A percentile compares a stretch with the other conserved stretches of the same genome.
Conservation (phyloP, 148 eudicot species). For the Mesembryanthemum crystallinum region DNA sequence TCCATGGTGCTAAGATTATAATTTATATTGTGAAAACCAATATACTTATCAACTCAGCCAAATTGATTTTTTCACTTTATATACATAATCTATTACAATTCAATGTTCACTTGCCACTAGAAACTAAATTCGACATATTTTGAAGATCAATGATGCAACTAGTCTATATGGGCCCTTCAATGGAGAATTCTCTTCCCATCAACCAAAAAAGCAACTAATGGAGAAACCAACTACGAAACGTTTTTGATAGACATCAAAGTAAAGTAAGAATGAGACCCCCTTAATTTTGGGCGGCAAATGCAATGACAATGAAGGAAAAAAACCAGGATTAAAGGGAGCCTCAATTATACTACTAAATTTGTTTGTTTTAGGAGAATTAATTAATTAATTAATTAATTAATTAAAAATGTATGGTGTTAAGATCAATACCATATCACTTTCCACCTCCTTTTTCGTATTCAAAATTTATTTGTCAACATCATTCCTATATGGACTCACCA, state of each 20-base stretch:
- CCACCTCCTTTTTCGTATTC: conserved; percentile 1
- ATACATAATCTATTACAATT: too few species aligned
- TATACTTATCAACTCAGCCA: too few species aligned
- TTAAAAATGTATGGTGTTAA: conserved; percentile 13
- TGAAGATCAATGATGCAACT: background rate
- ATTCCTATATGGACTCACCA: conserved; percentile 14
- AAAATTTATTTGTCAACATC: conserved; percentile 25
- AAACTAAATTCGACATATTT: too few species aligned
- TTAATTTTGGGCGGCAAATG: background rate
- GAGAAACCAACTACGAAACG: background rate
- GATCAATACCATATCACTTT: conserved; percentile 12
- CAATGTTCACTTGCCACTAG: too few species aligned
- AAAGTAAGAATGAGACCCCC: background rate
- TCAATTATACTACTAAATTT: background rate
- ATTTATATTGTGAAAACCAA: too few species aligned
- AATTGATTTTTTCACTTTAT: too few species aligned
- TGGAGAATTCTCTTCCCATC: background rate
- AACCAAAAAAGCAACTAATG: background rate
- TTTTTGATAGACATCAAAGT: background rate
- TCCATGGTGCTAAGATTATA: too few species aligned
- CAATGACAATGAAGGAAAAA: conserved; percentile 3
- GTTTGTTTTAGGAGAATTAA: background rate
- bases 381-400: background rate
- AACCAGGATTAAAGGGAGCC: background rate
- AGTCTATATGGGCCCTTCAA: background rate